Evolutionary conservation across 2,329 filamentous ascomycete species (phyloP), one percentile per base, ranked within the genome.

Genomic region (Bipolaris sorokiniana): DNA sequence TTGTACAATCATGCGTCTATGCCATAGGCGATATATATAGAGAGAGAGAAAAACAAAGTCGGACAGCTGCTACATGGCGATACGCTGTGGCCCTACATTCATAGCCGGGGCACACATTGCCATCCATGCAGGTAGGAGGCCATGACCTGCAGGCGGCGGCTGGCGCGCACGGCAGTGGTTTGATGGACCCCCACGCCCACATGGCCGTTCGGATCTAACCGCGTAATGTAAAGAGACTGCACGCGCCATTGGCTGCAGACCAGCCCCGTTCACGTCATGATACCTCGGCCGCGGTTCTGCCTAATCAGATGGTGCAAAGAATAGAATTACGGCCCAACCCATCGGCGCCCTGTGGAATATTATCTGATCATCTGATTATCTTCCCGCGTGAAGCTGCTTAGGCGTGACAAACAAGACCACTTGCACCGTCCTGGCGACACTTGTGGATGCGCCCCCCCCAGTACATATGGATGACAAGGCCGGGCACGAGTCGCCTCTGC

Each of bases 341-440:
- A 26, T 18, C 49, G 58, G 36, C 28, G 51, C 60, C 11, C 5
- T 47, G 41, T 36, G 20, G 7, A 16, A 20, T 59, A 42, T 68
- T 64, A 69, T 69, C 67, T 62, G 65, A 69, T 69, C 64, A 54
- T 68, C 61, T 67, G 67, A 69, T 68, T 53, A 44, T 40, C 34
- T 41, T 13, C 47, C 48, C 51, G 62, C 59, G 61, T 64, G 61
- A 68, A 58, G 52, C 62, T 57, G 58, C 49, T 66, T 67, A 65
- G 60, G 63, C 65, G 61, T 53, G 51, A 62, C 53, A 67, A 56
- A 60, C 58, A 54, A 57, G 57, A 54, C 44, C 61, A 61, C 55
- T 56, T 58, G 61, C 50, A 65, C 56, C 59, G 60, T 48, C 62
- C 62, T 64, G 61, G 61, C 64, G 61, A 56, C 49, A 49, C 54